Evolutionary conservation across 805 yeast genomes (phyloP), one percentile per base, ranked within the genome.

Genomic region (Starmerella lactis-condensi): DNA sequence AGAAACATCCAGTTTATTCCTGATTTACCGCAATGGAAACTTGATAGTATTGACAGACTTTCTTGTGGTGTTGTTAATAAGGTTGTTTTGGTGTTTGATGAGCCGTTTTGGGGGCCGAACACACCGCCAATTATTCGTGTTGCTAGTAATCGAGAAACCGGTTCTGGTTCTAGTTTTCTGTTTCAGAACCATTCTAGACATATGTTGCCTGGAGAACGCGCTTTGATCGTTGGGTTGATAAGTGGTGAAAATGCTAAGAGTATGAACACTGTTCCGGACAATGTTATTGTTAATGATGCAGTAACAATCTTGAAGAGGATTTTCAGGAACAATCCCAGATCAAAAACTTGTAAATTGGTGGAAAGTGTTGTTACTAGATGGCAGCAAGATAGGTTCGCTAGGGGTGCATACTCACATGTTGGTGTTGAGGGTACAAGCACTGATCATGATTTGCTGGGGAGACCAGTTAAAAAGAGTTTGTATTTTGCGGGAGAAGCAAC

Each of bases 331-430:
- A 33, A 40, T 5, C 41, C 40, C 10, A 17, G 31, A 10, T 35
- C 40, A 14, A 26, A 34, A 15, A 18, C 37, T 15, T 47, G 42
- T 6, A 39, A 40, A 22, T 49, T 58, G 10, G 47, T 48, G 2
- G 63, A 58, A 38, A 41, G 51, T 0, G 52, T 72, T 0, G 62
- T 64, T 2, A 66, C 85, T 0, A 57, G 69, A 17, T 85, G 96
- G 96, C 74, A 91, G 1, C 48, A 50, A 2, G 91, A 83, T 42
- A 79, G 81, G 1, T 78, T 62, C 46, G 63, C 78, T 2, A 55
- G 76, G 33, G 96, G 96, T 3, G 71, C 93, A 1, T 85, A 79
- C 51, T 57, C 62, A 8, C 58, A 56, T 33, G 57, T 58, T 10
- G 63, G 62, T 2, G 43, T 46, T 7, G 60, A 56, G 17, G 62